phyloP scores from a whole-genome alignment of 169 alveolate species.

The Miamiensis avidus region DNA sequence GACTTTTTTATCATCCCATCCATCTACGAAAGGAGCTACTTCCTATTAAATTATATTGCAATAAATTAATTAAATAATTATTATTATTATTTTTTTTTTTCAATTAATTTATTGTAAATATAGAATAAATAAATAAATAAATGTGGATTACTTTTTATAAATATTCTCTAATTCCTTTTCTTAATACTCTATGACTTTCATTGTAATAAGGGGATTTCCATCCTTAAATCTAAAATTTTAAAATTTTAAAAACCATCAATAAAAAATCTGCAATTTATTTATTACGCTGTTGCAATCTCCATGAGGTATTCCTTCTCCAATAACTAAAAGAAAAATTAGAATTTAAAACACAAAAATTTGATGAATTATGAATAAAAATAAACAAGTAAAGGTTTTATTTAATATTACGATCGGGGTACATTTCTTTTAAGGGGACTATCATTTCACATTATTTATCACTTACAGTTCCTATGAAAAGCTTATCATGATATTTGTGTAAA shows the following conservation, averaged over 20 bases:
- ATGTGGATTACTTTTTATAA: neutral
- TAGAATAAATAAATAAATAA: no score
- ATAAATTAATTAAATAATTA: no score
- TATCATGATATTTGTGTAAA: neutral
- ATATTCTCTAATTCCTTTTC: neutral
- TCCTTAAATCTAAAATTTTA: neutral
- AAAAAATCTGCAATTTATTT: no score
- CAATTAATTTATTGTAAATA: no score
- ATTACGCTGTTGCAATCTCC: neutral
- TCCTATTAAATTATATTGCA: no score
- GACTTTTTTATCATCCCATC: neutral
- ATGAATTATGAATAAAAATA: no score
- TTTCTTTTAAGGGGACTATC: neutral
- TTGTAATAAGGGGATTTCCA: neutral
- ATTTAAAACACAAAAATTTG: no score
- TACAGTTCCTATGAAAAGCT: neutral
- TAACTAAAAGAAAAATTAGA: neutral
- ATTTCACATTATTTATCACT: neutral
- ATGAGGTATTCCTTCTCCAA: neutral
- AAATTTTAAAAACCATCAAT: no score
- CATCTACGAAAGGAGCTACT: neutral
- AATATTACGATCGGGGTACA: neutral
- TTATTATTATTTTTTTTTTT: no score
- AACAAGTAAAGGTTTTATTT: neutral
- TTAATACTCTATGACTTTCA: neutral